These are phyloP conservation scores for Strobilomyces dryophilus DNA, from an alignment of 768 basidiomycete genomes.

Conservation along the genomic window DNA sequence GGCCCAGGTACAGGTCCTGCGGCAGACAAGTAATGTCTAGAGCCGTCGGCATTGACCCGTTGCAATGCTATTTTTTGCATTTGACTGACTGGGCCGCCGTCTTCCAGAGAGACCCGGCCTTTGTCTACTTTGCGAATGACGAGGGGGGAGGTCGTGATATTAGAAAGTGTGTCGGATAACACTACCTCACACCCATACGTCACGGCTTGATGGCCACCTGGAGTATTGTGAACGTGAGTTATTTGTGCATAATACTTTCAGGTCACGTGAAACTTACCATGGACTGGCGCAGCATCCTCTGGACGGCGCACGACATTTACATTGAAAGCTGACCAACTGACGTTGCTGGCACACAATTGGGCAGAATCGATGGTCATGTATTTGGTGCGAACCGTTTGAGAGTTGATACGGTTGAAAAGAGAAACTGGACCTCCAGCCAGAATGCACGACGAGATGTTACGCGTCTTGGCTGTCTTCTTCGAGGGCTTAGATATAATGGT, in stretches of 20 bases:
- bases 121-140: slow-evolving; percentile 93
- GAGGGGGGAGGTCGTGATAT: slow-evolving; percentile 80
- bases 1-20: slow-evolving; percentile 80
- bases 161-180: slow-evolving; percentile 79
- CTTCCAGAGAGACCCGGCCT: slow-evolving; percentile 78
- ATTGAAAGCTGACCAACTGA: slow-evolving; percentile 92
- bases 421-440: slow-evolving; percentile 86
- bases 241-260: slow-evolving; percentile 32
- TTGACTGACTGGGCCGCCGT: slow-evolving; percentile 90
- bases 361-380: slow-evolving; percentile 92
- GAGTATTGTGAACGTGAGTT: slow-evolving; percentile 38
- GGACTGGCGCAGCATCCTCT: slow-evolving; percentile 55
- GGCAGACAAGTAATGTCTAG: slow-evolving; percentile 84
- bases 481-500: slow-evolving; percentile 96
- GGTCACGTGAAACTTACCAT: slow-evolving; percentile 62
- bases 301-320: slow-evolving; percentile 82
- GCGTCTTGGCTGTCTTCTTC: slow-evolving; percentile 94
- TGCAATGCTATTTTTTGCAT: slow-evolving; percentile 96
- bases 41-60: slow-evolving; percentile 75
- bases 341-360: slow-evolving; percentile 82
- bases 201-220: slow-evolving; percentile 74
- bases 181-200: slow-evolving; percentile 90
- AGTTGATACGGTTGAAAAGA: slow-evolving; percentile 94
- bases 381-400: slow-evolving; percentile 94
- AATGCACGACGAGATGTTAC: slow-evolving; percentile 88